Conservation (phyloP, 148 eudicot species). For the Nepenthes gracilis region DNA sequence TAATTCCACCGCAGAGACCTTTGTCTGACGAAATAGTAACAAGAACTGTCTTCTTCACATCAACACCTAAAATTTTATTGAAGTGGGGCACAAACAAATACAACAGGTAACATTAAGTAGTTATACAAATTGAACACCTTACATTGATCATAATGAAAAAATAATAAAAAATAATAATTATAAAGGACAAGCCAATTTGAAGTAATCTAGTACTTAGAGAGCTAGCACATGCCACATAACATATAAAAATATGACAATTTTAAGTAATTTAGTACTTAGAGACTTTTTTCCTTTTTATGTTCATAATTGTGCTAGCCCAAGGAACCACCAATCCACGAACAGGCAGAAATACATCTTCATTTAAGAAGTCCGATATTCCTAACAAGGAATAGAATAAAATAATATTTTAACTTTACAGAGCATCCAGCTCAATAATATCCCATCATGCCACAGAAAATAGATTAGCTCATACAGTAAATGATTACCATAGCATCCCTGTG, state of each 20-base stretch:
- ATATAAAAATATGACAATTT: not conserved
- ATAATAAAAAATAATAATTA: not conserved
- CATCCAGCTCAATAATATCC: not conserved
- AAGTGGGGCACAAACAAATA: not conserved
- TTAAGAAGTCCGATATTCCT: not conserved
- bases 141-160: not conserved
- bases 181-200: not conserved
- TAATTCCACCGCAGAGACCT: constrained; percentile 99
- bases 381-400: too few relatives aligned
- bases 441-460: not conserved
- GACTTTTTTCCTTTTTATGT: too few relatives aligned
- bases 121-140: not conserved
- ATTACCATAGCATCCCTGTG: too few relatives aligned
- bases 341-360: not conserved
- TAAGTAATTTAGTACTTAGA: not conserved
- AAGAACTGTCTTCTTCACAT: constrained; percentile 88
- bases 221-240: too few relatives aligned
- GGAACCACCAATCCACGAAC: not conserved
- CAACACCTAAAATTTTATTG: constrained; percentile 46
- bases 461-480: too few relatives aligned
- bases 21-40: constrained; percentile 80
- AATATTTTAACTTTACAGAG: too few relatives aligned
- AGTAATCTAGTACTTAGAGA: too few relatives aligned
- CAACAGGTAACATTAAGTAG: not conserved
- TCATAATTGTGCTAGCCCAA: not conserved